These are phyloP conservation scores for Chrysanthemum seticuspe DNA, from an alignment of 129 eudicot genomes.

Conservation along the genomic window DNA sequence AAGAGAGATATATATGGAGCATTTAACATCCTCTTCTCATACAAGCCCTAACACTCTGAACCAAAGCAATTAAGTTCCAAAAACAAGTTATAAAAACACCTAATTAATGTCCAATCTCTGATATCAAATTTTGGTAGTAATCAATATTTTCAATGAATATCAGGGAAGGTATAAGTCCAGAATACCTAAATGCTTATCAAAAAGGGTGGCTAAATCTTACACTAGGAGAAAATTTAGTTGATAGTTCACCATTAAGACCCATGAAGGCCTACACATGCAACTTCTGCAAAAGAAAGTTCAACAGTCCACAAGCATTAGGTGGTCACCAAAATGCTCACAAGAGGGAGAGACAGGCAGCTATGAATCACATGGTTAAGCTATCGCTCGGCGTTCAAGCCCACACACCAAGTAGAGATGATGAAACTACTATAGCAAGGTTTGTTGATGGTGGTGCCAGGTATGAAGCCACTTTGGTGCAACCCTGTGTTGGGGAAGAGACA, in stretches of 20 bases:
- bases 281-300: slow-evolving; percentile 71
- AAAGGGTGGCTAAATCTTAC: slow-evolving; percentile 68
- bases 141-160: slow-evolving; percentile 16
- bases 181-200: slow-evolving; percentile 13
- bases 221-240: slow-evolving; percentile 44
- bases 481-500: slow-evolving; percentile 13
- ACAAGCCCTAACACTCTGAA: not conserved
- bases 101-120: too few relatives aligned
- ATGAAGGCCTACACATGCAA: slow-evolving; percentile 55
- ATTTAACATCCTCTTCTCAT: slow-evolving; percentile 3
- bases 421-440: not conserved
- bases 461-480: not conserved
- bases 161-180: not conserved
- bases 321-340: slow-evolving; percentile 90
- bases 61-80: not conserved
- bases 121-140: not conserved
- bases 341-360: slow-evolving; percentile 71
- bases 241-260: slow-evolving; percentile 40
- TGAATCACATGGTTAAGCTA: not conserved
- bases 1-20: not conserved
- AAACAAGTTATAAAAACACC: too few relatives aligned
- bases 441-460: not conserved
- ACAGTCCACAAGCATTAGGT: slow-evolving; percentile 81
- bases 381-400: slow-evolving; percentile 13
- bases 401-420: not conserved